Evolutionary conservation across 495 filamentous ascomycete species (phyloP), one percentile per base, ranked within the genome.

Genomic region (Daldinia vernicosa): DNA sequence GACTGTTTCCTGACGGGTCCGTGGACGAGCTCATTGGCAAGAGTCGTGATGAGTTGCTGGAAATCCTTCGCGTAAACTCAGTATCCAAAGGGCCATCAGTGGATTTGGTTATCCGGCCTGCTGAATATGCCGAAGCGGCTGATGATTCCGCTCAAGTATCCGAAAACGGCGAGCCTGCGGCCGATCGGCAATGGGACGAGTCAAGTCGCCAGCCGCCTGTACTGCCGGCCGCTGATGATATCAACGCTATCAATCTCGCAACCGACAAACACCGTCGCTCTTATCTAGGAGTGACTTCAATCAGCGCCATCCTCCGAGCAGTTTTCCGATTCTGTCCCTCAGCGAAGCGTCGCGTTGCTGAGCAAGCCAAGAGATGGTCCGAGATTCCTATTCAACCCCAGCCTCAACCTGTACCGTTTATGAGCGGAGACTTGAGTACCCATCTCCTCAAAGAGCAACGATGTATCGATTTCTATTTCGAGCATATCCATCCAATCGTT

Each of bases 381-480:
- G 67, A 65, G 14, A 61, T 6, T 43, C 37, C 63, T 39, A 45
- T 67, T 19, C 71, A 67, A 3, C 28, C 71, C 19, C 67, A 64
- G 37, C 14, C 19, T 33, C 67, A 64, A 53, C 6, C 52, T 39
- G 28, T 47, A 32, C 53, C 58, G 27, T 70, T 70, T 50, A 35
- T 70, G 22, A 33, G 62, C 37, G 62, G 71, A 12, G 67, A 71
- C 32, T 14, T 65, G 19, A 47, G 60, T 14, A 22, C 66, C 5
- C 64, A 68, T 32, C 67, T 74, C n/a, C 30, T 72, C 22, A 75
- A 70, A 37, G 73, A 75, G 55, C 73, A 72, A 22, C 73, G 73
- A 8, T 75, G 66, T 66, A 73, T 75, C 47, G 74, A 76, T 37
- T 74, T 71, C 26, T 76, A 76, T 28, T 76, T 76, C 26, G 71